Conservation (phyloP, 306 rosid species). For the Nissolia schottii region DNA sequence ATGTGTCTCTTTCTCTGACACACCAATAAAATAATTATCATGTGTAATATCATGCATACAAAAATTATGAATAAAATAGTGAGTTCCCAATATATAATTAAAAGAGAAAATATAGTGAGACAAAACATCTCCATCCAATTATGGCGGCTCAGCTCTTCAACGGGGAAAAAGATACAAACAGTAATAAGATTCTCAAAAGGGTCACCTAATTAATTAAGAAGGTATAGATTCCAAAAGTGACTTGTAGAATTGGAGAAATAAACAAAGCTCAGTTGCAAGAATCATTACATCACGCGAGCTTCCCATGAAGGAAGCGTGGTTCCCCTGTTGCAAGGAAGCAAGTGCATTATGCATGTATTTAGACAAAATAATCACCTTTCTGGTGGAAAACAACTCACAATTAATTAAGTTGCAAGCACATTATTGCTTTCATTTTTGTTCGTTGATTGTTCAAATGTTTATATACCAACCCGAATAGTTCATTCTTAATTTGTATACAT, state of each 20-base stretch:
- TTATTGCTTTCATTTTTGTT: neutral
- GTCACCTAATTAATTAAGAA: neutral
- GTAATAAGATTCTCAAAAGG: neutral
- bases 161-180: neutral
- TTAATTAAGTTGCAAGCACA: neutral
- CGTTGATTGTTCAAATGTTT: neutral
- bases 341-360: neutral
- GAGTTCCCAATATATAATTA: too few species aligned
- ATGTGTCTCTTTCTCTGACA: too few species aligned
- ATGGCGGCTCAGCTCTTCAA: neutral
- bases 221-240: conserved; percentile 28
- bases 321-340: neutral
- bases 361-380: neutral
- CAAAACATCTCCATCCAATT: too few species aligned
- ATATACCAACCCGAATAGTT: neutral
- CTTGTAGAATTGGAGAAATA: neutral
- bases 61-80: too few species aligned
- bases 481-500: neutral
- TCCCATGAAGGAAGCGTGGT: conserved; percentile 10
- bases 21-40: too few species aligned
- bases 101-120: too few species aligned
- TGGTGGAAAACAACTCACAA: neutral
- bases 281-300: neutral
- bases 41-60: too few species aligned
- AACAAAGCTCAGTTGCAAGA: neutral